Conservation (phyloP, 768 basidiomycete species). For the Cystobasidiopsis lactophilus region DNA sequence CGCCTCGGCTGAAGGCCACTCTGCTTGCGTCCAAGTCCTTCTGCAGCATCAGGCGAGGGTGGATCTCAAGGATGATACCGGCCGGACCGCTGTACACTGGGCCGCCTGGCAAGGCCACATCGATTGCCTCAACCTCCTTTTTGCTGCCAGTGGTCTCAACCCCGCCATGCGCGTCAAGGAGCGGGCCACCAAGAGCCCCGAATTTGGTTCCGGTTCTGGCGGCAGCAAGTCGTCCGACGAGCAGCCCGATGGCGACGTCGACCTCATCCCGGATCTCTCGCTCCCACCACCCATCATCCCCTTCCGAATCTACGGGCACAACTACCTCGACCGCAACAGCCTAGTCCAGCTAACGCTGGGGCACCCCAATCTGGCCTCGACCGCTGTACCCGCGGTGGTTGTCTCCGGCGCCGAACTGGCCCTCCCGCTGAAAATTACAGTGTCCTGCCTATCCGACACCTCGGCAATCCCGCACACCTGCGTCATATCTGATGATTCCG, state of each 20-base stretch:
- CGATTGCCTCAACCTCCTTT: constrained; percentile 40
- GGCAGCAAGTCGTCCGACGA: constrained; percentile 1
- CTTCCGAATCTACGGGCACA: constrained; percentile 90
- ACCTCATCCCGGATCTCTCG: constrained; percentile 79
- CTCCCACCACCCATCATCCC: constrained; percentile 97
- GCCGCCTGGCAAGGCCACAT: constrained; percentile 90
- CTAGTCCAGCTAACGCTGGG: constrained; percentile 74
- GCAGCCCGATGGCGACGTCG: constrained; percentile 29
- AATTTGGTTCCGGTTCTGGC: neutral
- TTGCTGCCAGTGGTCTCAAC: constrained; percentile 26
- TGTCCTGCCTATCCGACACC: constrained; percentile 66
- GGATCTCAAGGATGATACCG: constrained; percentile 59
- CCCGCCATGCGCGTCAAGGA: neutral
- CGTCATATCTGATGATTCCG: constrained; percentile 59
- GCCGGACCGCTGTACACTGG: constrained; percentile 68
- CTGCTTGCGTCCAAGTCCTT: constrained; percentile 49
- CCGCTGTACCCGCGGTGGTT: constrained; percentile 24
- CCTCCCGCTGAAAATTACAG: constrained; percentile 58
- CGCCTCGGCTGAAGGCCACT: constrained; percentile 67
- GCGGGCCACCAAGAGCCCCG: neutral
- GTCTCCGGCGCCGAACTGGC: constrained; percentile 2
- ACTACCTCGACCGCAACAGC: constrained; percentile 65
- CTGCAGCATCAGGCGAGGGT: constrained; percentile 57
- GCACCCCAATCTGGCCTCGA: constrained; percentile 31
- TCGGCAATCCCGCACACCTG: constrained; percentile 60